Conservation (phyloP, 176 grass and related monocot genomes). For the Triticum urartu region DNA sequence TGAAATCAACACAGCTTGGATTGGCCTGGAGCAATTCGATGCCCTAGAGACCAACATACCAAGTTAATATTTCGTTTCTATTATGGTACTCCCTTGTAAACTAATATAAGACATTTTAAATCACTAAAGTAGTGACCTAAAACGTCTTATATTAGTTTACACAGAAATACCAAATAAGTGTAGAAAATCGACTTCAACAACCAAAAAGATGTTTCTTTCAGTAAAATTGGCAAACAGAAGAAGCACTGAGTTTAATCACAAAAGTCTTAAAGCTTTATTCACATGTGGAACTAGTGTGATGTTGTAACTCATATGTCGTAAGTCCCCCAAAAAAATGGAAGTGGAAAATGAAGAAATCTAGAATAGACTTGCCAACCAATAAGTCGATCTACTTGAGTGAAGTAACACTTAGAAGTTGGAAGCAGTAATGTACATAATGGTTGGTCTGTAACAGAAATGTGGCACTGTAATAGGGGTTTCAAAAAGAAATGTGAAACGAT, state of each 20-base stretch:
- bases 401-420: not conserved
- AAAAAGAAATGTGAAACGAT: not conserved
- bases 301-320: not conserved
- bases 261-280: not conserved
- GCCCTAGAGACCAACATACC: not conserved
- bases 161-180: not conserved
- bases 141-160: too few relatives aligned
- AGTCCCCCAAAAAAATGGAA: not conserved
- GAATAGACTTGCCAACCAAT: not conserved
- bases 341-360: not conserved
- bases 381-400: not conserved
- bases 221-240: not conserved
- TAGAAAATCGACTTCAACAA: constrained; percentile 8
- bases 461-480: not conserved
- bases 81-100: not conserved
- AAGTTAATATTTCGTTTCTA: not conserved
- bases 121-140: too few relatives aligned
- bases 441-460: not conserved
- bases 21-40: not conserved
- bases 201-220: not conserved
- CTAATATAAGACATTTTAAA: too few relatives aligned
- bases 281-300: not conserved
- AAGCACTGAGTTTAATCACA: not conserved
- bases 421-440: not conserved
- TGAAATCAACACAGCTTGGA: not conserved